Conservation (phyloP, 2,329 filamentous ascomycete genomes). For the Colletotrichum acutatum region DNA sequence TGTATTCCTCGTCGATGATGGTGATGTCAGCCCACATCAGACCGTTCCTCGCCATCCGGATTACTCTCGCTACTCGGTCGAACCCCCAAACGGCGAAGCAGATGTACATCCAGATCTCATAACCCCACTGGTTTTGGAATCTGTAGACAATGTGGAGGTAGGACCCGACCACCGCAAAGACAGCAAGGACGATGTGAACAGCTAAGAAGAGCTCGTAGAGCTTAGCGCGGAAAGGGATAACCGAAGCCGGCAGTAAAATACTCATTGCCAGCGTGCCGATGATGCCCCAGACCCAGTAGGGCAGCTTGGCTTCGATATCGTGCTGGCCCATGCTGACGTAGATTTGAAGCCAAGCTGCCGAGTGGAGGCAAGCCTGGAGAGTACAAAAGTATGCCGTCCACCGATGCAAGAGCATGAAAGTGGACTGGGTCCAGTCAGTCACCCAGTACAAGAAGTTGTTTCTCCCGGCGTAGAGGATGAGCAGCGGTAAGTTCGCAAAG, state of each 20-base stretch:
- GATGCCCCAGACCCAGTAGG: conserved; percentile 55
- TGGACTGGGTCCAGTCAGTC: conserved; percentile 56
- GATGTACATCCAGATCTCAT: conserved; percentile 55
- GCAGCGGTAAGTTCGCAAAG: conserved; percentile 45
- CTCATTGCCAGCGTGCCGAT: conserved; percentile 49
- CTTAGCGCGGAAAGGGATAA: conserved; percentile 45
- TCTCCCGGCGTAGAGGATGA: conserved; percentile 51
- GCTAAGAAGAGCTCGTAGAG: conserved; percentile 55
- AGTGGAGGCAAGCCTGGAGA: conserved; percentile 54
- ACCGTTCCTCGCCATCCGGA: conserved; percentile 51
- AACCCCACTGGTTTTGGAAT: conserved; percentile 50
- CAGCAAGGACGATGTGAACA: conserved; percentile 50
- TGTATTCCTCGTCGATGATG: conserved; percentile 43
- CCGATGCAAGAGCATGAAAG: conserved; percentile 56
- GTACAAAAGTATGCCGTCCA: conserved; percentile 54
- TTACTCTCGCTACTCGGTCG: conserved; percentile 55
- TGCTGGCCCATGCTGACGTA: conserved; percentile 45
- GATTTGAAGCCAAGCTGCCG: conserved; percentile 44
- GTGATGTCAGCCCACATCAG: conserved; percentile 49
- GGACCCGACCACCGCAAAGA: conserved; percentile 51
- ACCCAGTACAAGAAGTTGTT: conserved; percentile 55
- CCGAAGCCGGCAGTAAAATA: conserved; percentile 42
- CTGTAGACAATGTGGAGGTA: conserved; percentile 50
- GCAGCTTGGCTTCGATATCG: conserved; percentile 38
- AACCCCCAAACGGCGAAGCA: conserved; percentile 46